phyloP scores from a whole-genome alignment of 2,329 filamentous ascomycete genomes.

The Neofusicoccum laricinum region DNA sequence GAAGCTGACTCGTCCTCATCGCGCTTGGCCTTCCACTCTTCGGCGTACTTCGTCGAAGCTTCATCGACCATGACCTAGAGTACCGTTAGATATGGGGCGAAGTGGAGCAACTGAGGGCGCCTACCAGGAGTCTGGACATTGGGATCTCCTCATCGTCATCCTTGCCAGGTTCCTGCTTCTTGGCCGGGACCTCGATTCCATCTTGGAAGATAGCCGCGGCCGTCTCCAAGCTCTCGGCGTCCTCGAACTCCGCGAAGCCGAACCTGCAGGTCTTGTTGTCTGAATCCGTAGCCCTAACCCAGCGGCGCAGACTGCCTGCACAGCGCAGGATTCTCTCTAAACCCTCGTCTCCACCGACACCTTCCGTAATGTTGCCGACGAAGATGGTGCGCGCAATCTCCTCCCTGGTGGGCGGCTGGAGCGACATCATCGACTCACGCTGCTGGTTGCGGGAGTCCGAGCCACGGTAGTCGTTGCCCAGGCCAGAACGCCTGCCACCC shows the following conservation, averaged over 20 bases:
- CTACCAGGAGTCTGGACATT: constrained; percentile 67
- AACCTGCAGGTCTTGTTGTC: constrained; percentile 81
- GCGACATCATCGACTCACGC: constrained; percentile 66
- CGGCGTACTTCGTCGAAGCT: constrained; percentile 78
- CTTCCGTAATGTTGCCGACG: constrained; percentile 79
- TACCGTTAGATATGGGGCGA: constrained; percentile 21
- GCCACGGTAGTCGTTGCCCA: constrained; percentile 54
- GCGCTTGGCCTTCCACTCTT: constrained; percentile 69
- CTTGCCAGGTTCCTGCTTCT: constrained; percentile 60
- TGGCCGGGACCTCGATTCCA: constrained; percentile 70
- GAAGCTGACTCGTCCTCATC: constrained; percentile 61
- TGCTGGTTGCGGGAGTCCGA: constrained; percentile 66
- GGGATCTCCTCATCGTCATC: constrained; percentile 51
- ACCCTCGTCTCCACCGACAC: constrained; percentile 70
- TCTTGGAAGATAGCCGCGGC: constrained; percentile 83
- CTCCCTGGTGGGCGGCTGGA: constrained; percentile 81
- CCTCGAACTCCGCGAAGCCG: constrained; percentile 94
- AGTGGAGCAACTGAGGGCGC: constrained; percentile 17
- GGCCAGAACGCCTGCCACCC: constrained; percentile 44
- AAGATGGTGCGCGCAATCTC: constrained; percentile 92
- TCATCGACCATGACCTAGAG: constrained; percentile 69
- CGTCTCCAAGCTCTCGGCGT: constrained; percentile 79
- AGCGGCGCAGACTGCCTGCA: constrained; percentile 78
- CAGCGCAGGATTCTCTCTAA: constrained; percentile 74
- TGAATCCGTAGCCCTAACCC: constrained; percentile 76